These are phyloP conservation scores for Sanghuangporus baumii DNA, from an alignment of 1,284 basidiomycete species.

Conservation along the genomic window DNA sequence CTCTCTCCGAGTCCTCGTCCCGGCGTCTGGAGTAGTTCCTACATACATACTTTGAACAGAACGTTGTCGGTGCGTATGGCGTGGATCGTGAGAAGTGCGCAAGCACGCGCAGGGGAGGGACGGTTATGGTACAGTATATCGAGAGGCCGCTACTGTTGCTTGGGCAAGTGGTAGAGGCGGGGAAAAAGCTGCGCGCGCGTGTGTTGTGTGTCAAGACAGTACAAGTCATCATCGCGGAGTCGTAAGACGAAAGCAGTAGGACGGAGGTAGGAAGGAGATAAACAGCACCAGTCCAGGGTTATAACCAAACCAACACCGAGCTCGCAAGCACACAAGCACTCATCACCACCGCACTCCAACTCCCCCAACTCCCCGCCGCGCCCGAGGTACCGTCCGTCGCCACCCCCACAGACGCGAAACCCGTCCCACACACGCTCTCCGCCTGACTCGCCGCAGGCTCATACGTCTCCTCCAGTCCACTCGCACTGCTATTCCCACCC, in stretches of 20 bases:
- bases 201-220: neutral
- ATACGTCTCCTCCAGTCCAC: conserved; percentile 13
- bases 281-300: too few species aligned
- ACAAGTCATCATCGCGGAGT: too few species aligned
- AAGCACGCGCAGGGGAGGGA: neutral
- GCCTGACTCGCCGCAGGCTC: conserved; percentile 10
- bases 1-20: neutral
- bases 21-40: neutral
- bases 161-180: neutral
- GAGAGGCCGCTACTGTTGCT: too few species aligned
- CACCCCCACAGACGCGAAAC: conserved; percentile 12
- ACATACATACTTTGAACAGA: neutral
- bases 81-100: neutral
- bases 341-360: neutral
- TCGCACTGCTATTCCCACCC: conserved; percentile 12
- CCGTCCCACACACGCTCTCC: conserved; percentile 9
- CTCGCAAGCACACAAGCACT: neutral
- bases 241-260: neutral
- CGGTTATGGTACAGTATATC: neutral
- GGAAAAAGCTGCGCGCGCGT: neutral
- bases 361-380: neutral
- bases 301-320: neutral
- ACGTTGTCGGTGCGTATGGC: neutral
- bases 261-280: neutral
- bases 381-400: neutral